A percentile compares a stretch with the other conserved stretches of the same genome.
These are phyloP conservation scores for Kwoniella bestiolae DNA, from an alignment of 768 basidiomycete species.

Conservation along the genomic window DNA sequence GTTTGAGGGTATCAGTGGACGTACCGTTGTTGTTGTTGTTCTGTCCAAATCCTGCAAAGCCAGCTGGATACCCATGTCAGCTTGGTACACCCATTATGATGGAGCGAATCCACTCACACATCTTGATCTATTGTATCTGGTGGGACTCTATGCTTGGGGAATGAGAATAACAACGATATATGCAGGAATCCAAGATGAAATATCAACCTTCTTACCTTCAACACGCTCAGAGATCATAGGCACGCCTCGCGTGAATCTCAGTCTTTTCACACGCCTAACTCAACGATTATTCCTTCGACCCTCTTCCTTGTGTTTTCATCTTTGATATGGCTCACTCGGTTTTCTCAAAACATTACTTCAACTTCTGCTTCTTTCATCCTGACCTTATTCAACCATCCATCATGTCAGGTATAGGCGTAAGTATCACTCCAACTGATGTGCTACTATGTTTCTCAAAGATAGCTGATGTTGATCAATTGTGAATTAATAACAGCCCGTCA, in stretches of 20 bases:
- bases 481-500: slow-evolving; percentile 67
- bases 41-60: slow-evolving; percentile 48
- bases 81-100: neutral
- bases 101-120: slow-evolving; percentile 12
- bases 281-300: neutral
- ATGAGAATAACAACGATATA: too few species aligned
- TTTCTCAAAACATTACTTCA: neutral
- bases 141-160: neutral
- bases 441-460: neutral
- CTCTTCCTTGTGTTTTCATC: neutral
- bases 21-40: slow-evolving; percentile 34
- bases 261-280: neutral
- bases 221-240: neutral
- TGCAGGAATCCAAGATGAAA: too few species aligned
- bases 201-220: neutral
- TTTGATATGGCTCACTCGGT: neutral
- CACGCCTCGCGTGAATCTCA: too few species aligned
- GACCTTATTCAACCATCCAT: slow-evolving; percentile 12
- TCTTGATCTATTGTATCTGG: neutral
- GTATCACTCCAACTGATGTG: neutral
- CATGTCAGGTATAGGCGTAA: slow-evolving; percentile 46
- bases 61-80: slow-evolving; percentile 27
- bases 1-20: slow-evolving; percentile 1
- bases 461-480: slow-evolving; percentile 8
- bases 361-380: slow-evolving; percentile 6